A percentile compares a stretch with the other conserved stretches of the same genome.
phyloP scores from a whole-genome alignment of 176 grass and related monocot species.

The Oryza glumipatula region DNA sequence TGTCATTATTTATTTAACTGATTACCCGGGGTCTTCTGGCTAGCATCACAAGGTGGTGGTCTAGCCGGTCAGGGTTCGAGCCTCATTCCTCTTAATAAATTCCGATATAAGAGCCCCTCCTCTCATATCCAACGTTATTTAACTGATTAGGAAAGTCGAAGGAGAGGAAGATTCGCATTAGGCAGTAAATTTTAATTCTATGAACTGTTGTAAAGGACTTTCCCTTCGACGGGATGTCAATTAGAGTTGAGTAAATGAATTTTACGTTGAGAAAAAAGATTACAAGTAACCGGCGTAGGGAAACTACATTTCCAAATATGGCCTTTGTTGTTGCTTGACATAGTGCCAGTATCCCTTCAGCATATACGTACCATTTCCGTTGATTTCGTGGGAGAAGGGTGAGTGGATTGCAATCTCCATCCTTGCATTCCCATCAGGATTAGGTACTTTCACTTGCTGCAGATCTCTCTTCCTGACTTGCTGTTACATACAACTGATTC shows the following conservation, averaged over 20 bases:
- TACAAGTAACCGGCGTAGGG: not conserved
- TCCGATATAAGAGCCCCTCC: too few relatives aligned
- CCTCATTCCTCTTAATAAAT: too few relatives aligned
- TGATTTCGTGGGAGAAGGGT: not conserved
- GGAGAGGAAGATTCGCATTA: not conserved
- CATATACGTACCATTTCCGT: conserved; percentile 14
- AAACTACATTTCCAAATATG: not conserved
- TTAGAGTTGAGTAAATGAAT: conserved; percentile 9
- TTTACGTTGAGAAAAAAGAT: conserved; percentile 8
- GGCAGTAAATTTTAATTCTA: not conserved
- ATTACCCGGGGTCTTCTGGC: not conserved
- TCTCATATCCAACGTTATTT: not conserved
- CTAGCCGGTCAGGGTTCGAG: too few relatives aligned
- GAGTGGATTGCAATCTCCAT: conserved; percentile 22
- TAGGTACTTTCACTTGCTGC: conserved; percentile 23
- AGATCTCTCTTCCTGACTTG: not conserved
- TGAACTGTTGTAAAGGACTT: not conserved
- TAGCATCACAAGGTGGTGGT: too few relatives aligned
- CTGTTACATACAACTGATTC: conserved; percentile 1
- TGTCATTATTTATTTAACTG: not conserved
- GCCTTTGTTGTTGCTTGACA: conserved; percentile 21
- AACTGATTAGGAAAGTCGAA: conserved; percentile 5
- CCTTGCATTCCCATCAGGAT: conserved; percentile 20
- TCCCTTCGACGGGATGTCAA: not conserved
- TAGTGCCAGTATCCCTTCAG: conserved; percentile 4